Evolutionary conservation across 257 asterid species (phyloP), one percentile per base, ranked within the genome.

Genomic region (Solanum arcanum): DNA sequence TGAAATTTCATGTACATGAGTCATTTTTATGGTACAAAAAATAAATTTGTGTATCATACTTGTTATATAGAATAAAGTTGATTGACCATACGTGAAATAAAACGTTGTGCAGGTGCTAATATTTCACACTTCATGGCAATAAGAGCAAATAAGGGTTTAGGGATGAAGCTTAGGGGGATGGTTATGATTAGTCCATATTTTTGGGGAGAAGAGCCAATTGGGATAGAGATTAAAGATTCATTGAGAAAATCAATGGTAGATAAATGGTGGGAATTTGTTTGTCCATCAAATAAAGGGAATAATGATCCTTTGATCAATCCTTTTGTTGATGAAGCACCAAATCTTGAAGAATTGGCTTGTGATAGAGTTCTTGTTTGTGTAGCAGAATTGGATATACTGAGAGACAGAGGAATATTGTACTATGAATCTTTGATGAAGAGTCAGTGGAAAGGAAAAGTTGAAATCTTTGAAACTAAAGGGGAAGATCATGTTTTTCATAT

Each of bases 251-350:
- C 88, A 21, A 92, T 93, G 93, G 95, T 95, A 21, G 98, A 95
- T 41, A 85, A 89, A 82, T 94, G 98, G 97, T 96, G 98, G 98
- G 75, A 52, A 37, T 94, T 93, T 86, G 96, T 96, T 5, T 94
- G 96, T 68, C 93, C 92, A 6, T 93, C 97, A 25, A 92, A 89
- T 20, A 60, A 31, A 21, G 96, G 97, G 2, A 90, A 93, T 59
- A 92, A 94, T 27, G 96, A 96, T 73, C 97, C 96, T 83, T 66
- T 83, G 46, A 94, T 96, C 86, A 96, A 96, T 88, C 98, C 98
- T 42, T 91, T 94, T n/a, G 91, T 31, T 13, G 49, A 29, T 25
- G 94, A 90, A 1, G 92, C 87, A 4, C 86, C 91, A 68, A 29
- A 66, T 23, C 39, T 94, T 3, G 92, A 60, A 16, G 89, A 91